These are phyloP conservation scores for Lactarius hatsudake DNA, from an alignment of 768 basidiomycete genomes.

Conservation along the genomic window DNA sequence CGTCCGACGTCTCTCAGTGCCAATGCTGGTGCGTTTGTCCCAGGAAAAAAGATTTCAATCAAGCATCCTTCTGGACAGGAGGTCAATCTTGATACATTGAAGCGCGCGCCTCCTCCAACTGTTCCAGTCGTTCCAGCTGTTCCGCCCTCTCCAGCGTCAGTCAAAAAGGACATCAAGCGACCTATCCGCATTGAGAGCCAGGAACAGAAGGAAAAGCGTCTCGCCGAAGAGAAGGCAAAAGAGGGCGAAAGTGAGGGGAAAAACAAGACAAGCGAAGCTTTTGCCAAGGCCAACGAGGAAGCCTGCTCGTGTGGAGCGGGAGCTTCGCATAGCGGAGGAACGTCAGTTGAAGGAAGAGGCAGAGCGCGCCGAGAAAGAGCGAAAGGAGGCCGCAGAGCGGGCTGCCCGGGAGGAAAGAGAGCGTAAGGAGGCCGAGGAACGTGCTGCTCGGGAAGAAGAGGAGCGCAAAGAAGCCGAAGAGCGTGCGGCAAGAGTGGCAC, in stretches of 20 bases:
- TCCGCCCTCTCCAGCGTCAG: slow-evolving; percentile 14
- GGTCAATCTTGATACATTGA: slow-evolving; percentile 55
- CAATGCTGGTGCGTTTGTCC: slow-evolving; percentile 66
- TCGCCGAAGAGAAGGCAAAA: slow-evolving; percentile 48
- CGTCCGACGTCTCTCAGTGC: slow-evolving; percentile 48
- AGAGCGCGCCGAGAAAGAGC: slow-evolving; percentile 38
- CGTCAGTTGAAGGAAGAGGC: slow-evolving; percentile 43
- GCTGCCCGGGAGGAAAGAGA: slow-evolving; percentile 31
- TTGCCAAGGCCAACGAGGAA: slow-evolving; percentile 32
- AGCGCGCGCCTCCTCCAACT: slow-evolving; percentile 44
- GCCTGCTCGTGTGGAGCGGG: slow-evolving; percentile 35
- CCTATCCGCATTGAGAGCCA: slow-evolving; percentile 63
- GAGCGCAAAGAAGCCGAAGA: slow-evolving; percentile 42
- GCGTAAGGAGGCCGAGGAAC: slow-evolving; percentile 36
- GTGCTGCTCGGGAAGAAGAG: slow-evolving; percentile 37
- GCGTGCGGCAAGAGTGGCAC: slow-evolving; percentile 32
- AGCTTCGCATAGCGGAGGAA: slow-evolving; percentile 39
- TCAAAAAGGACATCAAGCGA: slow-evolving; percentile 28
- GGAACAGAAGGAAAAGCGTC: slow-evolving; percentile 50
- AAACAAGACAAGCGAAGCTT: slow-evolving; percentile 37
- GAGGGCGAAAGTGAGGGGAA: slow-evolving; percentile 44
- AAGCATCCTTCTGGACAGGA: slow-evolving; percentile 49
- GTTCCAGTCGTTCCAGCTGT: slow-evolving; percentile 42
- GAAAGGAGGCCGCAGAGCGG: slow-evolving; percentile 31
- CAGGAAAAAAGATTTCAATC: slow-evolving; percentile 40